Conservation (phyloP, 2,329 filamentous ascomycete genomes). For the Cladorrhinum sp. region DNA sequence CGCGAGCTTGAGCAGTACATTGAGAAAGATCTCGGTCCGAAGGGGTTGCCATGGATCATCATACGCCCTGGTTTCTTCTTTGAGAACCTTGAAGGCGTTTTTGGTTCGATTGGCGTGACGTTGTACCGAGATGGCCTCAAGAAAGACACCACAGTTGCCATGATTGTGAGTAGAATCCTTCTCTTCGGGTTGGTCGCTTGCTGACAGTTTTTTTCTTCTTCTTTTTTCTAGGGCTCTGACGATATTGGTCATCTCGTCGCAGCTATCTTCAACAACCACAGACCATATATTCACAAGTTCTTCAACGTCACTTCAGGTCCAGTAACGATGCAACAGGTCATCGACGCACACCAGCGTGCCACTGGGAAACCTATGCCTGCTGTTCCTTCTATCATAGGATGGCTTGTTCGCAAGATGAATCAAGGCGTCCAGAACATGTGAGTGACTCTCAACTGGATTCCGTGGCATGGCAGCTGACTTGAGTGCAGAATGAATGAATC, state of each 20-base stretch:
- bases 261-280: slow-evolving; percentile 15
- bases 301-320: slow-evolving; percentile 14
- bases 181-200: background rate
- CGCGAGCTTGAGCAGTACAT: slow-evolving; percentile 11
- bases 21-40: slow-evolving; percentile 5
- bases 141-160: slow-evolving; percentile 11
- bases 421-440: slow-evolving; percentile 7
- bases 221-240: slow-evolving; percentile 15
- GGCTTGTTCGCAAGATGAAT: slow-evolving; percentile 9
- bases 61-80: slow-evolving; percentile 20
- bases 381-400: slow-evolving; percentile 4
- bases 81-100: slow-evolving; percentile 15
- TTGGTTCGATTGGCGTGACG: slow-evolving; percentile 10
- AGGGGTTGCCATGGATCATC: slow-evolving; percentile 15
- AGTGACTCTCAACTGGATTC: background rate
- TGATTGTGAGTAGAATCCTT: slow-evolving; percentile 10
- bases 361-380: slow-evolving; percentile 12
- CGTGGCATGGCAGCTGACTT: background rate
- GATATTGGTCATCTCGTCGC: slow-evolving; percentile 17
- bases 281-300: slow-evolving; percentile 12
- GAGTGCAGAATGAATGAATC: slow-evolving; percentile 8
- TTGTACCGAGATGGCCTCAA: slow-evolving; percentile 14
- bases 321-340: slow-evolving; percentile 12
- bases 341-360: slow-evolving; percentile 9
- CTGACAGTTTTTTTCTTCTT: background rate